A percentile compares a stretch with the other conserved stretches of the same genome.
Conservation (phyloP, 2,329 filamentous ascomycete genomes). For the Fusarium sp. region DNA sequence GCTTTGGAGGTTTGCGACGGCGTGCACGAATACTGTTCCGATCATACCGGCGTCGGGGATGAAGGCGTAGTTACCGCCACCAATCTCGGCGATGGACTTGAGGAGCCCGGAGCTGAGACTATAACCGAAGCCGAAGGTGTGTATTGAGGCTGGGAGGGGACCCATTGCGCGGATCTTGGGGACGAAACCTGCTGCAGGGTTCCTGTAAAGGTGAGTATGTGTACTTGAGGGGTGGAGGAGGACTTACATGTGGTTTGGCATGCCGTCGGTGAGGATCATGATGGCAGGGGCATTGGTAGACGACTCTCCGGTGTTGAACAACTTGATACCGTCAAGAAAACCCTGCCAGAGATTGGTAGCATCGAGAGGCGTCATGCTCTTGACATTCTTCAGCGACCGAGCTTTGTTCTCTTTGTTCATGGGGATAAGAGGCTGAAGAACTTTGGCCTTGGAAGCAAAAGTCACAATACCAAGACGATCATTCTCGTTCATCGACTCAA, state of each 20-base stretch:
- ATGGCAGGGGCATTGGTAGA: slow-evolving; percentile 57
- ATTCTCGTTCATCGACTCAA: slow-evolving; percentile 62
- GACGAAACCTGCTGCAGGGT: slow-evolving; percentile 62
- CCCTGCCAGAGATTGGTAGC: slow-evolving; percentile 69
- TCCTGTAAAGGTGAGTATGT: slow-evolving; percentile 42
- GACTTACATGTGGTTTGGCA: slow-evolving; percentile 61
- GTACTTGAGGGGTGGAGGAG: fast-evolving
- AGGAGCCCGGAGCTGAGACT: slow-evolving; percentile 56
- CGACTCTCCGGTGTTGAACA: slow-evolving; percentile 51
- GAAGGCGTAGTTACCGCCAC: slow-evolving; percentile 67
- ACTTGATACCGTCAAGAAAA: slow-evolving; percentile 57
- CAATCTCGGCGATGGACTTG: slow-evolving; percentile 67
- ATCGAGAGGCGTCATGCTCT: slow-evolving; percentile 49
- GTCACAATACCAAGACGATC: slow-evolving; percentile 68
- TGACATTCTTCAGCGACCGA: slow-evolving; percentile 52
- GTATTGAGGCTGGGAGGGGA: slow-evolving; percentile 53
- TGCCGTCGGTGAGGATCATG: slow-evolving; percentile 64
- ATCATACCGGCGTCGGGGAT: slow-evolving; percentile 72
- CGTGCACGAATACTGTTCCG: slow-evolving; percentile 69
- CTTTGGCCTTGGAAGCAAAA: slow-evolving; percentile 55
- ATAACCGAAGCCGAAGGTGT: slow-evolving; percentile 52
- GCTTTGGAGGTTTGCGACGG: slow-evolving; percentile 67
- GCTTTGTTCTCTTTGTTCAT: slow-evolving; percentile 60
- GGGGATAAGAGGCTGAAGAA: slow-evolving; percentile 55
- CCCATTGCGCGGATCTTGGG: slow-evolving; percentile 58